Base-by-base conservation (phyloP, 371 early-diverging fungal genomes). In the Coemansia sp. region DNA sequence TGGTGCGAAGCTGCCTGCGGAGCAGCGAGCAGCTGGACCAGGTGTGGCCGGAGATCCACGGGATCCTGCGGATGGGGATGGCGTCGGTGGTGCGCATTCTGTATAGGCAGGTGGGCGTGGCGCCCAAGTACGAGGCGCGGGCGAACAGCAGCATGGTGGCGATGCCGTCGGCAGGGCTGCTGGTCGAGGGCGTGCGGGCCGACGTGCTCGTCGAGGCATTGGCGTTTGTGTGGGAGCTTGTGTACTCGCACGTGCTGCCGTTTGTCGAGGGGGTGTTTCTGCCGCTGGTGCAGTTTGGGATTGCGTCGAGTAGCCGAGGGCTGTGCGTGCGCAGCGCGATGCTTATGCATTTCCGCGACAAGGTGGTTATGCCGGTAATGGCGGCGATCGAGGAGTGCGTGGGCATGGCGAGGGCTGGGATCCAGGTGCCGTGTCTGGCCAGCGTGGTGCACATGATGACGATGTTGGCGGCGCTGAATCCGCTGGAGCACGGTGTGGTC, bases 251-350 rank as follows among this genome's bases (percentile, higher is more conserved):
- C 43, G 92, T 92, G 2, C 76, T 93, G 42, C 94, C 93, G 57
- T 91, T 88, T 58, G 82, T 94, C 59, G 89, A 93, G 65, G 93
- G 90, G 2, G 92, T 90, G 10, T 93, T 94, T 64, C 79, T 92
- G 4, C 94, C 94, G 3, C 64, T 93, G 9, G 53, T 55, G 16
- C 61, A 60, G 50, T 69, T 69, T 61, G 65, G 50, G 16, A 38
- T 56, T 1, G 57, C 58, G 2, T 11, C 34, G 5, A 35, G 14
- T 10, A 20, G 35, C 11, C 35, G 47, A 14, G 26, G 3, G 11
- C 9, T 12, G 8, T 45, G 57, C 20, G 62, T 72, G 31, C 55
- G 72, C 4, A 49, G 31, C 11, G 64, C 64, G 10, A 65, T 69
- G 35, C 38, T 72, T 20, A n/a, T 49, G 61, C 69, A 69, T 20